Evolutionary conservation across 2,329 filamentous ascomycete species (phyloP).

Genomic region (Fusarium sp.): DNA sequence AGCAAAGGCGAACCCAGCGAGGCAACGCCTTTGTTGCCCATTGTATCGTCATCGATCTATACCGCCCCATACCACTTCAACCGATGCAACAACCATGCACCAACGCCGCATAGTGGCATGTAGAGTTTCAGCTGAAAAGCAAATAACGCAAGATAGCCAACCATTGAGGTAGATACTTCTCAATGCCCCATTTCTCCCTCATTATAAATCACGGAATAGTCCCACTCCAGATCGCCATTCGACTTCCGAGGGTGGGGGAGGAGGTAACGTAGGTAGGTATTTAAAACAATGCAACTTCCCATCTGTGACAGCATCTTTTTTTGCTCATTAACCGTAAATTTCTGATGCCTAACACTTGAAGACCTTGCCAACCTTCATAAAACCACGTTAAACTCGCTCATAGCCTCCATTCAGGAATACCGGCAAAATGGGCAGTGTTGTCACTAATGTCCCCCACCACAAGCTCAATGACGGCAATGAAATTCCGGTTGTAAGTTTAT

Average conservation of each 20-base stretch:
- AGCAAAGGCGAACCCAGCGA: neutral
- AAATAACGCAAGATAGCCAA: neutral
- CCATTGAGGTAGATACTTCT: neutral
- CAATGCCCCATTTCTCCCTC: constrained; percentile 3
- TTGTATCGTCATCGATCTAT: constrained; percentile 8
- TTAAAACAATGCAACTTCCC: constrained; percentile 18
- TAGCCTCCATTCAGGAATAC: neutral
- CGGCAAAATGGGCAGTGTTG: constrained; percentile 33
- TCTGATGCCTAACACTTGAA: neutral
- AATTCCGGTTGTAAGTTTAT: constrained; percentile 74
- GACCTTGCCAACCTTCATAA: neutral
- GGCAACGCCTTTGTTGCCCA: neutral
- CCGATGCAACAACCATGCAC: neutral
- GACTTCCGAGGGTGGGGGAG: constrained; percentile 13
- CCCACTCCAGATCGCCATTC: constrained; percentile 37
- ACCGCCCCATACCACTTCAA: neutral
- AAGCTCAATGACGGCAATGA: constrained; percentile 82
- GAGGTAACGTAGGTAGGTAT: constrained; percentile 6
- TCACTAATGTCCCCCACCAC: constrained; percentile 65
- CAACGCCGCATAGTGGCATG: neutral
- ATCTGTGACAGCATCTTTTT: neutral
- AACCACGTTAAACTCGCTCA: neutral
- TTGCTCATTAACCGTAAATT: constrained; percentile 12
- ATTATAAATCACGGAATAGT: constrained; percentile 40
- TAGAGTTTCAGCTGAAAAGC: constrained; percentile 7